These are phyloP conservation scores for Sordaria brevicollis DNA, from an alignment of 495 filamentous ascomycete species.

Conservation along the genomic window DNA sequence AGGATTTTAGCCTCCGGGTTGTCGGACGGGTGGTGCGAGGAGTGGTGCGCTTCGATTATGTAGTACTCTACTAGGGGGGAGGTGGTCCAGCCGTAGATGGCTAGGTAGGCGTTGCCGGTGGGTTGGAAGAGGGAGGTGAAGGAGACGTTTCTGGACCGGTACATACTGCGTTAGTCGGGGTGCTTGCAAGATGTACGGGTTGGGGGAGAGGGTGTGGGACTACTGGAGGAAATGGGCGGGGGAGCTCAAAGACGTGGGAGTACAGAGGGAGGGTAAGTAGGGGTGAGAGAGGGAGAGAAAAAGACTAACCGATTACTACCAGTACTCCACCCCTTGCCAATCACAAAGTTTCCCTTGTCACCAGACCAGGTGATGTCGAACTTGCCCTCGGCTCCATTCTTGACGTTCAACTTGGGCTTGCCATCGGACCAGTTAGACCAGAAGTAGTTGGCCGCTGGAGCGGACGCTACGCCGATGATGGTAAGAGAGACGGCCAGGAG, in stretches of 20 bases:
- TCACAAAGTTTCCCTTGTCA: conserved; percentile 52
- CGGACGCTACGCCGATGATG: neutral
- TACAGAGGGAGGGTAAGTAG: too few species aligned
- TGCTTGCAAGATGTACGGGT: neutral
- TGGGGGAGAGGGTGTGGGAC: neutral
- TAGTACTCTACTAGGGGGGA: conserved; percentile 57
- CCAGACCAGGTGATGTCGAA: conserved; percentile 48
- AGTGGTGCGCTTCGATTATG: conserved; percentile 49
- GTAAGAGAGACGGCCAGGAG: neutral
- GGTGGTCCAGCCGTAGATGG: conserved; percentile 52
- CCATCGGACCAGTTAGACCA: conserved; percentile 60
- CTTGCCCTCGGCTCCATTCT: conserved; percentile 44
- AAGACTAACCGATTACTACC: conserved; percentile 22
- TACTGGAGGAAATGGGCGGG: neutral
- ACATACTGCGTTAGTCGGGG: too few species aligned
- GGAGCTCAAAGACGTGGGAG: too few species aligned
- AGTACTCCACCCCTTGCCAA: conserved; percentile 54
- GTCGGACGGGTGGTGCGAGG: conserved; percentile 42
- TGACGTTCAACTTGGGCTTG: conserved; percentile 44
- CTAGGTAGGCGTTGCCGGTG: conserved; percentile 20
- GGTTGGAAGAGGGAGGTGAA: conserved; percentile 14
- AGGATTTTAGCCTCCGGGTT: conserved; percentile 29
- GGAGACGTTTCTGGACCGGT: conserved; percentile 9
- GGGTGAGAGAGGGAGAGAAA: neutral
- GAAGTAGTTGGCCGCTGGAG: conserved; percentile 30